These are phyloP conservation scores for Globisporangium uncinulatum DNA, from an alignment of 352 stramenopile genomes.

Conservation along the genomic window DNA sequence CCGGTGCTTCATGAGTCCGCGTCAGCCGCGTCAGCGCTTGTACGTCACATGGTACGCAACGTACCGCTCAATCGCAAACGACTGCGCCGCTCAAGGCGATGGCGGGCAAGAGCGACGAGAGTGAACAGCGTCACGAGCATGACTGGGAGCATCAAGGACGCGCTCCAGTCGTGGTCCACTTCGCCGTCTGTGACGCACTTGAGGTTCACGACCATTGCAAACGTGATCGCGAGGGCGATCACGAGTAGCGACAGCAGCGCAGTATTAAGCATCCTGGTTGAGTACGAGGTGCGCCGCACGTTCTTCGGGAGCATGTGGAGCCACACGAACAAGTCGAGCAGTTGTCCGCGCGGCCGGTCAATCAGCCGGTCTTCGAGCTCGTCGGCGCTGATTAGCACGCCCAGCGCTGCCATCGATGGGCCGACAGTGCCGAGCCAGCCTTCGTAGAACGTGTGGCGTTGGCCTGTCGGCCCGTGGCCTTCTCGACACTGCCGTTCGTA, in stretches of 20 bases:
- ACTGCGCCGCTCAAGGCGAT: constrained; percentile 52
- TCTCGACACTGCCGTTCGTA: constrained; percentile 25
- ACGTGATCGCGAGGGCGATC: constrained; percentile 73
- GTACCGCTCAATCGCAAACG: constrained; percentile 64
- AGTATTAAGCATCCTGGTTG: constrained; percentile 61
- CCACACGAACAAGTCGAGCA: constrained; percentile 37
- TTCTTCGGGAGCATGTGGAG: constrained; percentile 52
- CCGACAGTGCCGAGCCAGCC: constrained; percentile 68
- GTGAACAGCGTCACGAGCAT: constrained; percentile 61
- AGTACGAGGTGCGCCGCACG: constrained; percentile 46
- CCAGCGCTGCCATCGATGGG: constrained; percentile 58
- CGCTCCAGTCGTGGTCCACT: constrained; percentile 61
- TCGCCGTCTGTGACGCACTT: constrained; percentile 73
- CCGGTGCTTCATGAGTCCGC: constrained; percentile 77
- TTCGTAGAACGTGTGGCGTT: constrained; percentile 53
- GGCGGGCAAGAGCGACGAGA: no score
- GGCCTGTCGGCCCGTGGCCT: not conserved
- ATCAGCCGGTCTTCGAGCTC: constrained; percentile 59
- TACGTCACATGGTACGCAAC: constrained; percentile 78
- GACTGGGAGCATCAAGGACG: constrained; percentile 68
- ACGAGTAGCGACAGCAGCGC: constrained; percentile 61
- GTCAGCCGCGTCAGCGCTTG: constrained; percentile 63
- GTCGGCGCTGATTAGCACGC: constrained; percentile 61
- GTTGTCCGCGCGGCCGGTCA: constrained; percentile 31
- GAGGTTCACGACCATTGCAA: constrained; percentile 74